Evolutionary conservation across 1,284 basidiomycete species (phyloP), one percentile per base, ranked within the genome.

Genomic region (Rhodotorula sp.): DNA sequence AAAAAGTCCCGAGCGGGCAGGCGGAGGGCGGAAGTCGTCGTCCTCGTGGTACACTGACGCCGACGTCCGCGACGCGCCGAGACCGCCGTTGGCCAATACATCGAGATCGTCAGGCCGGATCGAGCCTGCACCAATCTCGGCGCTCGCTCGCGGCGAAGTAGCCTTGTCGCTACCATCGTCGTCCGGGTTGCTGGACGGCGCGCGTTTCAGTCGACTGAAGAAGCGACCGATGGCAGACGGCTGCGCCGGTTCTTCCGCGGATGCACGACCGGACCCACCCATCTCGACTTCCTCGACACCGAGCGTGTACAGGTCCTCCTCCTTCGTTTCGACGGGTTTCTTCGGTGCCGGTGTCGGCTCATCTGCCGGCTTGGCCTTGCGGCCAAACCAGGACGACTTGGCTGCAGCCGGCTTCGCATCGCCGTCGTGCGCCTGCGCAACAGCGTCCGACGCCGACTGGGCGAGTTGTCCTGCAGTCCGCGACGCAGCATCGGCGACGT

Each of bases 61-160:
- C 18, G 46, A 46, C 3, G 30, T 29, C 20, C 17, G 56, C 37
- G 18, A 17, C 24, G 29, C 26, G 18, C 48, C 58, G 3, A 64
- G n/a, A 22, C 24, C 30, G 4, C 64, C 65, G 26, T 26, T 17
- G 6, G 62, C 66, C 20, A 75, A 62, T 0, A 62, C 68, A 42
- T 72, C 68, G 30, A 75, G 60, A 30, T 75, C 71, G 22, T 53
- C 49, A 5, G 56, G 49, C 7, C 66, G 62, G 57, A 68, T 68
- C 1, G 17, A 57, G 4, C 20, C 20, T 26, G 42, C 4, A 12
- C 22, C 7, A 6, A 49, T 29, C n/a, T 69, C 67, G 57, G 26
- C 29, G 56, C 55, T 66, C 15, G 42, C 54, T 56, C 51, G 48
- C 4, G 55, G 44, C 42, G 46, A 59, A 2, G 22, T 24, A 17